Conservation (phyloP, 331 rosid genomes). For the Phaseolus coccineus region DNA sequence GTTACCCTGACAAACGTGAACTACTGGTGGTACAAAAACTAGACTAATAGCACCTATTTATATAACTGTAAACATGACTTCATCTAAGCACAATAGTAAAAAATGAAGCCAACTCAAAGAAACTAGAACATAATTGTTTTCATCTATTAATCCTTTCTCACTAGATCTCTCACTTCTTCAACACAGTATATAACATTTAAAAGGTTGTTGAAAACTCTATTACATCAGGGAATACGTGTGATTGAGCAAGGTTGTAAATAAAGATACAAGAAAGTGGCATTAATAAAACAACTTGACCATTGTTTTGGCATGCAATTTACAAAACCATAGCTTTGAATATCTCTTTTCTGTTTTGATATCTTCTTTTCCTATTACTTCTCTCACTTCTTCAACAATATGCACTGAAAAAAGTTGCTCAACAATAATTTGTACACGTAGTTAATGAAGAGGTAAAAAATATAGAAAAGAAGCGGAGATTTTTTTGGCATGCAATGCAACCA, state of each 20-base stretch:
- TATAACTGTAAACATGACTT: conserved; percentile 17
- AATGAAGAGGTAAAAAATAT: neutral
- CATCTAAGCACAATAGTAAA: conserved; percentile 2
- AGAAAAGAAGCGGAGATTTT: neutral
- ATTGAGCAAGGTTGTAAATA: neutral
- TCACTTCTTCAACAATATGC: neutral
- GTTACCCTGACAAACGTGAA: conserved; percentile 35
- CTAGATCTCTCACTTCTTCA: neutral
- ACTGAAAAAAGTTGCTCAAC: neutral
- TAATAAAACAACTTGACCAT: neutral
- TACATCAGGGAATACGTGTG: neutral
- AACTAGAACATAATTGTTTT: neutral
- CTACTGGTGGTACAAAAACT: neutral
- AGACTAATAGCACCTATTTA: neutral
- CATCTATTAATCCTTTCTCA: neutral
- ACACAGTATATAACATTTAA: neutral
- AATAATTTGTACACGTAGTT: neutral
- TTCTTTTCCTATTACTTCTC: neutral
- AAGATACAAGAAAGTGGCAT: neutral
- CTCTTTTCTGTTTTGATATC: neutral
- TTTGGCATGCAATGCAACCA: conserved; percentile 40
- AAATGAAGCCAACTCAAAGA: neutral
- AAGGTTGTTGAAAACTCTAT: neutral
- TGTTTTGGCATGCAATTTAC: conserved; percentile 14
- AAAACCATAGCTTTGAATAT: neutral